Evolutionary conservation across 805 yeast species (phyloP).

Genomic region (Sungouiozyma intestinalis): DNA sequence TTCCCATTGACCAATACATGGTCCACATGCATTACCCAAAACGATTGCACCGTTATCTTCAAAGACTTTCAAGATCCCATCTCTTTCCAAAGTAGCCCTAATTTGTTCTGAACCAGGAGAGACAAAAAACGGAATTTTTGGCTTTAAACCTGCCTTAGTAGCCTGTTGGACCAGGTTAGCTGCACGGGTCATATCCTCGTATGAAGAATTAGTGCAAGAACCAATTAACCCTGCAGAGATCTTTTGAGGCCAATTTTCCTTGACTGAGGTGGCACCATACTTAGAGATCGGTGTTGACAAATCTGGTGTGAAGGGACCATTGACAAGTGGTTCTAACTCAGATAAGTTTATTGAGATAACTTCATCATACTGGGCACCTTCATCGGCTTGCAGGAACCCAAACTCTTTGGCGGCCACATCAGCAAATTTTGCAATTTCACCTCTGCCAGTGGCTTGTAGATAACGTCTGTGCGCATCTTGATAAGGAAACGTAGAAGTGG

Average conservation of each 20-base stretch:
- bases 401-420: constrained; percentile 43
- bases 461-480: constrained; percentile 71
- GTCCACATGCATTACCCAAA: constrained; percentile 97
- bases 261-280: constrained; percentile 59
- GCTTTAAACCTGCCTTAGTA: constrained; percentile 70
- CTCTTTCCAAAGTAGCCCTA: constrained; percentile 93
- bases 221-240: constrained; percentile 94
- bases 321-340: constrained; percentile 85
- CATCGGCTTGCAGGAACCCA: constrained; percentile 71
- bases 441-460: constrained; percentile 75
- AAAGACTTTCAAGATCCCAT: constrained; percentile 75
- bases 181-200: constrained; percentile 97
- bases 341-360: constrained; percentile 81
- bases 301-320: constrained; percentile 99
- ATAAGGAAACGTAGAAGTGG: constrained; percentile 95
- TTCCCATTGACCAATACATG: constrained; percentile 99
- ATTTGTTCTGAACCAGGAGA: constrained; percentile 98
- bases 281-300: constrained; percentile 84
- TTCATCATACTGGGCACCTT: constrained; percentile 83
- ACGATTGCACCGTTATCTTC: constrained; percentile 84
- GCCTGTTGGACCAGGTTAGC: constrained; percentile 87
- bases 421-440: constrained; percentile 73
- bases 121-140: constrained; percentile 85
- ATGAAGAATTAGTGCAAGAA: constrained; percentile 96
- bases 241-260: constrained; percentile 75